Conservation (phyloP, 176 grass and related monocot genomes). For the Ampelocalamus luodianensis region DNA sequence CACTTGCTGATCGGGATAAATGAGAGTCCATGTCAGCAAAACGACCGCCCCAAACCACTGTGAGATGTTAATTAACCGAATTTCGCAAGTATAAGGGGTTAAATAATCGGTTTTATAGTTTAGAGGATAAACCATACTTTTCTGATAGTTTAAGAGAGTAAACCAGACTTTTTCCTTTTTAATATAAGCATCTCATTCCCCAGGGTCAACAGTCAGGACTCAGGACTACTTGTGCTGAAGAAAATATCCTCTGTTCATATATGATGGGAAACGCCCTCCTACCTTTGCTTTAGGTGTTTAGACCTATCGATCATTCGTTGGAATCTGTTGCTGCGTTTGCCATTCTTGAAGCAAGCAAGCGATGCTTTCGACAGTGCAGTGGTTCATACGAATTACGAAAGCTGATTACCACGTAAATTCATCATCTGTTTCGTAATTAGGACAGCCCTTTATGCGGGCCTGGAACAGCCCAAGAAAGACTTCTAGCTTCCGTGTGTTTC, state of each 20-base stretch:
- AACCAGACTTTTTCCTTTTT: no score
- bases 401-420: neutral
- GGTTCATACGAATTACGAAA: neutral
- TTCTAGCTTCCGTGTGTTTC: no score
- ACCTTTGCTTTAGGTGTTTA: neutral
- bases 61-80: no score
- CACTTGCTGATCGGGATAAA: no score
- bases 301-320: neutral
- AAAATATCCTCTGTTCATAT: neutral
- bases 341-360: neutral
- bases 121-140: no score
- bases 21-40: no score
- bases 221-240: neutral
- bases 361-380: neutral
- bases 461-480: no score
- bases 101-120: no score
- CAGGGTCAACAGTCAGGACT: neutral
- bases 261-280: neutral
- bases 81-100: no score
- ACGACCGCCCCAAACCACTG: no score
- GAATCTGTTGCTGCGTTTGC: neutral
- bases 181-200: neutral
- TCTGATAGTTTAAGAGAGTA: no score
- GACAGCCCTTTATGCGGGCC: no score
- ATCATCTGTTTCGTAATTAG: neutral